Conservation (phyloP, 805 yeast genomes). For the Pichia nanzhaoensis region DNA sequence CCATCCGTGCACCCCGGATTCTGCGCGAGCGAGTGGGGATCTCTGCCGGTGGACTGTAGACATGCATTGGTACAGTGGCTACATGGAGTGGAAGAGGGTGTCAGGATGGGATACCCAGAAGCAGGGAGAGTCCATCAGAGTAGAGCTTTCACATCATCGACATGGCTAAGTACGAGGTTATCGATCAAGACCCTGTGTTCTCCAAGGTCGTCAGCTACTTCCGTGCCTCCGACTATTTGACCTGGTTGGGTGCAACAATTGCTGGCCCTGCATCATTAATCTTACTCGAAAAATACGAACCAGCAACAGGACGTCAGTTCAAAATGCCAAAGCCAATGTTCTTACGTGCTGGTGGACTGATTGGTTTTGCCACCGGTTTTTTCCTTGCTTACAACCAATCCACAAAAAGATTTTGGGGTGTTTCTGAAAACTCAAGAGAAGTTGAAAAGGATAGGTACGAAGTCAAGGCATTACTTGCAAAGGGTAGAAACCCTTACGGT, state of each 20-base stretch:
- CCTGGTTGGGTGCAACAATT: slow-evolving; percentile 41
- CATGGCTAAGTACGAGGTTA: slow-evolving; percentile 32
- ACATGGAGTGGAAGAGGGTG: no score
- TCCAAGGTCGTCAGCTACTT: slow-evolving; percentile 64
- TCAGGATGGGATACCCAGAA: no score
- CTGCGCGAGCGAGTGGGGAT: background rate
- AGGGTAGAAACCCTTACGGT: slow-evolving; percentile 64
- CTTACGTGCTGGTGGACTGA: slow-evolving; percentile 50
- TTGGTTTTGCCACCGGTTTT: slow-evolving; percentile 73
- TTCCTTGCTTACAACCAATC: slow-evolving; percentile 61
- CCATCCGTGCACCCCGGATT: slow-evolving; percentile 2
- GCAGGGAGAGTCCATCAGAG: no score
- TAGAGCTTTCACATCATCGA: background rate
- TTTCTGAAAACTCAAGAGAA: slow-evolving; percentile 65
- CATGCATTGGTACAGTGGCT: no score
- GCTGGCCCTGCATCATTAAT: slow-evolving; percentile 43
- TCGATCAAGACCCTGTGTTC: slow-evolving; percentile 78
- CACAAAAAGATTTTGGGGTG: slow-evolving; percentile 70
- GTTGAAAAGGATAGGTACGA: slow-evolving; percentile 68
- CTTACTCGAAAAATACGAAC: slow-evolving; percentile 41
- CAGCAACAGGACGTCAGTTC: slow-evolving; percentile 38
- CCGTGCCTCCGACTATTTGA: slow-evolving; percentile 57
- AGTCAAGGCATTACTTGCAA: slow-evolving; percentile 56
- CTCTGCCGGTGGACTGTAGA: no score
- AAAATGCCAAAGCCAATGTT: slow-evolving; percentile 48